A percentile compares a stretch with the other conserved stretches of the same genome.
These are phyloP conservation scores for Coleophoma cylindrospora DNA, from an alignment of 2,329 filamentous ascomycete genomes.

Conservation along the genomic window DNA sequence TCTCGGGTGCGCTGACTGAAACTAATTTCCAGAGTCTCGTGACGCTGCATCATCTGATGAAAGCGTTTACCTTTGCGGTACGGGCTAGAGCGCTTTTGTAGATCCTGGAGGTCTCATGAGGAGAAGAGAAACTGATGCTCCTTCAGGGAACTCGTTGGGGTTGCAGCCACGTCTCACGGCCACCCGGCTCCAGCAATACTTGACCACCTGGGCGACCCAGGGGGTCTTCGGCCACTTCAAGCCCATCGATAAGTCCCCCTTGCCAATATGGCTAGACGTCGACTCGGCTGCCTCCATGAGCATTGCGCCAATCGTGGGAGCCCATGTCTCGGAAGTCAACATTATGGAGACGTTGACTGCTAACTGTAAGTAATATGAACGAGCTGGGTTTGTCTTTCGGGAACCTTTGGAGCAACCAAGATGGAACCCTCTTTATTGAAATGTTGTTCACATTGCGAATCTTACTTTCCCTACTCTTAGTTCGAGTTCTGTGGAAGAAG, in stretches of 20 bases:
- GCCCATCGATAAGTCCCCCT: slow-evolving; percentile 54
- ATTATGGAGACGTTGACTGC: slow-evolving; percentile 77
- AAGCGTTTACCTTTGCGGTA: slow-evolving; percentile 64
- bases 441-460: no score
- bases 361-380: slow-evolving; percentile 36
- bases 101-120: no score
- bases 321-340: slow-evolving; percentile 62
- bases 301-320: slow-evolving; percentile 69
- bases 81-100: no score
- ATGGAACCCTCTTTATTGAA: no score
- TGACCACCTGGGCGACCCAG: slow-evolving; percentile 71
- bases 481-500: no score
- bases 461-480: no score
- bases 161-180: slow-evolving; percentile 64
- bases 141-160: slow-evolving; percentile 63
- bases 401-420: no score
- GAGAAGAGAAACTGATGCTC: no score
- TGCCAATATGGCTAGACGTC: slow-evolving; percentile 63
- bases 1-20: background rate
- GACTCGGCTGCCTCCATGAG: slow-evolving; percentile 61
- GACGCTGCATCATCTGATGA: slow-evolving; percentile 14
- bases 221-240: slow-evolving; percentile 76
- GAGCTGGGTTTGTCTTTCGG: no score
- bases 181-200: slow-evolving; percentile 61
- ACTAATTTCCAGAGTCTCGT: slow-evolving; percentile 11